Base-by-base conservation (phyloP, 495 filamentous ascomycete species). In the Penicillium canescens region DNA sequence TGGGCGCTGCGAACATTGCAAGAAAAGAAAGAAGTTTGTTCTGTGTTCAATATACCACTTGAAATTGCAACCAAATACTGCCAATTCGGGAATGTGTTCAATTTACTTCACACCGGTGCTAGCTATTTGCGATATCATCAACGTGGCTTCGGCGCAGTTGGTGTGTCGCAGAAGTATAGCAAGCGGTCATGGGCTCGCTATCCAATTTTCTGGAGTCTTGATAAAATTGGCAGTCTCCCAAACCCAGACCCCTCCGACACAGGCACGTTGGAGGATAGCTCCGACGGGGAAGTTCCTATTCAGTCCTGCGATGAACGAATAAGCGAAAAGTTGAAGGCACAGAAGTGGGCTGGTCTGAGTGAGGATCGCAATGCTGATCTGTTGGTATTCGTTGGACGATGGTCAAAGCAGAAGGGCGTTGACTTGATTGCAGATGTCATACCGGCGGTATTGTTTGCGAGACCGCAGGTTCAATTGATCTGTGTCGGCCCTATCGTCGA, bases 351-450 rank as follows among this genome's bases (percentile, higher is more conserved):
- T 28, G 79, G 79, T 4, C 69, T 89, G 0, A 70, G 83, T 6
- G 68, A 80, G 52, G 74, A 86, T 49, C 75, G 82, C 14, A 69
- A 76, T 7, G 86, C 85, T 2, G 86, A 89, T 43, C 72, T 89
- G 2, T 82, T 89, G 48, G 85, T 88, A 1, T 89, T 89, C 56
- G 86, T 89, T 18, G 86, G 86, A 21, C 81, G 86, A 24, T 89
- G 86, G 86, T 85, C 81, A 10, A 80, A 82, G 70, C 86, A 89
- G 56, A 89, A 88, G 67, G 86, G 86, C 31, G 76, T 89, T 28
- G 86, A 89, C 65, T 68, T 88, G 31, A 87, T 89, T 58, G 86
- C 86, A 10, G 86, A 89, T 55, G 77, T 87, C 34, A 84, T 87
- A 60, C 84, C 85, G 13, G 74, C 78, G 14, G 74, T 88, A 28